Base-by-base conservation (phyloP, 306 rosid genomes). In the Corylus americana region DNA sequence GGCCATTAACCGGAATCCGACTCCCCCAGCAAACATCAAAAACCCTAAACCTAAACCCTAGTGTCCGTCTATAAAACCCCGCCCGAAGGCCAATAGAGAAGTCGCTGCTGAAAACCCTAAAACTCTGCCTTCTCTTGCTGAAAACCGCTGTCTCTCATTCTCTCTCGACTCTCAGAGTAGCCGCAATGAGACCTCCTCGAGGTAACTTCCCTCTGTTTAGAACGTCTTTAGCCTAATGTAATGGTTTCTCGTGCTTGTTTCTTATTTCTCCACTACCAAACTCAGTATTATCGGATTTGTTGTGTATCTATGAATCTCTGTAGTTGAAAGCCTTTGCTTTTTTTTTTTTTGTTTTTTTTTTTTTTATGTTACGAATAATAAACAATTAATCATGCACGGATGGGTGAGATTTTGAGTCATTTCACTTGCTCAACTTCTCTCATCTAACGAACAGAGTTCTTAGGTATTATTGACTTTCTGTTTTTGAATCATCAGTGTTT, bases 171-270 rank as follows among this genome's bases (percentile, higher is more conserved):
- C 14, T 20, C 25, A 7, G 55, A 1, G 44, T 31, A 4, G n/a
- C 71, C 58, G 66, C 55, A 31, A 83, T 83, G 86, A 81, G 76
- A 48, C 82, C 78, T 67, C 86, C 86, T 55, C 55, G 86, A 67
- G 86, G 86, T 83, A 78, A 53, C 18, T 59, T 59, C 16, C 5
- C 64, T 59, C 17, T 59, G 66, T 1, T 25, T 59, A 22, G 62
- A 18, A 53, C 8, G 16, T 53, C 57, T 16, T 14, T 53, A 7
- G 20, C 20, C 57, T 53, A 53, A 53, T 53, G 18, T 53, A 13
- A 14, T 53, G 57, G 57, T 53, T 53, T 53, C 57, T 53, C 16
- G n/a, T n/a, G 18, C 16, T 53, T 53, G 0, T 8, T 7, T 53
- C 57, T 16, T 13, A 16, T 53, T 16, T 53, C 18, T 53, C 20